Conservation (phyloP, 139 green algal species). For the Auxenochlorella pyrenoidosa region DNA sequence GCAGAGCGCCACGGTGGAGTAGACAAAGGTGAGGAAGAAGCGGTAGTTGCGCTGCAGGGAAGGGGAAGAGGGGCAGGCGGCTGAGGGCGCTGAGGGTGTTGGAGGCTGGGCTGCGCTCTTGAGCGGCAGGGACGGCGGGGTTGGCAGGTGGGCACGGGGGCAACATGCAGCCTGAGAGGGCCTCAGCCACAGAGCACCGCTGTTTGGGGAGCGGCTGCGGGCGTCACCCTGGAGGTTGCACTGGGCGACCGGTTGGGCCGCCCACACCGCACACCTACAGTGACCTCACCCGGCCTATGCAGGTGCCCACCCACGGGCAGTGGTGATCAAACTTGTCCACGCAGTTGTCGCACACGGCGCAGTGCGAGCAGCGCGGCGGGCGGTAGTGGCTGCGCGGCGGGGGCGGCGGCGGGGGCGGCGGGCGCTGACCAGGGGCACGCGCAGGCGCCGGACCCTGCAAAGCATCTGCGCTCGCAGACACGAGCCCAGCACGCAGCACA, state of each 20-base stretch:
- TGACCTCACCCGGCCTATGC: constrained; percentile 77
- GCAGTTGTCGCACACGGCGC: constrained; percentile 98
- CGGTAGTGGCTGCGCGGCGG: constrained; percentile 82
- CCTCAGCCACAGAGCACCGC: background rate
- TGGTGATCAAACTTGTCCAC: constrained; percentile 99
- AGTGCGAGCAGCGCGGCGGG: constrained; percentile 94
- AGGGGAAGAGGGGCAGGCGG: background rate
- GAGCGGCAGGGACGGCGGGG: background rate
- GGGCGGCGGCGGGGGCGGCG: background rate
- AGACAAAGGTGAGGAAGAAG: constrained; percentile 96
- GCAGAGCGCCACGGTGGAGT: constrained; percentile 84
- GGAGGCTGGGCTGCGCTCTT: background rate
- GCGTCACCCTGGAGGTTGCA: background rate
- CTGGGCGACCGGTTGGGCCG: background rate
- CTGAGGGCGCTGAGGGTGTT: background rate
- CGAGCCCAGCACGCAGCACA: background rate
- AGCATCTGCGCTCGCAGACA: background rate
- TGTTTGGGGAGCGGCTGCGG: no score
- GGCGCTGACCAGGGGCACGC: no score
- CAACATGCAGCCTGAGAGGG: background rate
- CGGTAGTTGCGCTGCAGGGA: constrained; percentile 94
- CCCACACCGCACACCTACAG: background rate
- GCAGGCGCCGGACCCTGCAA: background rate
- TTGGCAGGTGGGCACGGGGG: no score
- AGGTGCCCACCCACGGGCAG: constrained; percentile 98